Conservation (phyloP, 345 rosid species). For the Trapa bicornis region DNA sequence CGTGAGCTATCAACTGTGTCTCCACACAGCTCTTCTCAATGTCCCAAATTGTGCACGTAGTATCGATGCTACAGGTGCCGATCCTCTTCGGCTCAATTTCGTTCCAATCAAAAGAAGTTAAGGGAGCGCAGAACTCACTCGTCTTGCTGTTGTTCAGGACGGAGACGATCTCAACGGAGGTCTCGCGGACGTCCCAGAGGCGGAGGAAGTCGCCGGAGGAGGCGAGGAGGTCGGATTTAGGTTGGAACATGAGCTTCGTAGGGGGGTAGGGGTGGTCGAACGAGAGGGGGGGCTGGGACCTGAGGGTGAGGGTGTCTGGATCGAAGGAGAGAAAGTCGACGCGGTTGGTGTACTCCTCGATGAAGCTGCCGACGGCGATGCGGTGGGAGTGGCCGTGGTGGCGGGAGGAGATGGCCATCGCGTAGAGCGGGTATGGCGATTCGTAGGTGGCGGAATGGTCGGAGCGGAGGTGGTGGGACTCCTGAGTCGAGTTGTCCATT, state of each 20-base stretch:
- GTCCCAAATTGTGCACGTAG: slow-evolving; percentile 95
- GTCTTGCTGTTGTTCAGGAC: slow-evolving; percentile 73
- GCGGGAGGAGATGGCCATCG: slow-evolving; percentile 60
- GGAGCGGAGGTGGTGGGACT: slow-evolving; percentile 52
- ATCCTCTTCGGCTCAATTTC: slow-evolving; percentile 76
- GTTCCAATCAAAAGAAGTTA: slow-evolving; percentile 95
- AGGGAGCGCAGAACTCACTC: slow-evolving; percentile 70
- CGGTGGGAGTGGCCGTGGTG: slow-evolving; percentile 28
- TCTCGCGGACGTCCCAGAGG: slow-evolving; percentile 60
- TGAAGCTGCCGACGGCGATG: slow-evolving; percentile 82
- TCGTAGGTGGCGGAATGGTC: slow-evolving; percentile 75
- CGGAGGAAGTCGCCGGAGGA: slow-evolving; percentile 91
- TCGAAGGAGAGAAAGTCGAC: slow-evolving; percentile 78
- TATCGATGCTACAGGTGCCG: slow-evolving; percentile 88
- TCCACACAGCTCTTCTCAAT: slow-evolving; percentile 65
- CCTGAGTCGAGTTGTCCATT: slow-evolving; percentile 79
- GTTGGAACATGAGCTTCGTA: slow-evolving; percentile 78
- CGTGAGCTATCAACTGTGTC: slow-evolving; percentile 91
- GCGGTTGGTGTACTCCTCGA: slow-evolving; percentile 72
- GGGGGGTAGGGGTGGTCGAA: slow-evolving; percentile 96
- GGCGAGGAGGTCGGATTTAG: slow-evolving; percentile 80
- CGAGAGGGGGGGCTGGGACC: slow-evolving; percentile 59
- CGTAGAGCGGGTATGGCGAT: slow-evolving; percentile 68
- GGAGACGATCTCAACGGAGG: slow-evolving; percentile 53
- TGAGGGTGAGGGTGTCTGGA: slow-evolving; percentile 51